These are phyloP conservation scores for Pseudozyma flocculosa DNA, from an alignment of 1,284 basidiomycete species.

Conservation along the genomic window DNA sequence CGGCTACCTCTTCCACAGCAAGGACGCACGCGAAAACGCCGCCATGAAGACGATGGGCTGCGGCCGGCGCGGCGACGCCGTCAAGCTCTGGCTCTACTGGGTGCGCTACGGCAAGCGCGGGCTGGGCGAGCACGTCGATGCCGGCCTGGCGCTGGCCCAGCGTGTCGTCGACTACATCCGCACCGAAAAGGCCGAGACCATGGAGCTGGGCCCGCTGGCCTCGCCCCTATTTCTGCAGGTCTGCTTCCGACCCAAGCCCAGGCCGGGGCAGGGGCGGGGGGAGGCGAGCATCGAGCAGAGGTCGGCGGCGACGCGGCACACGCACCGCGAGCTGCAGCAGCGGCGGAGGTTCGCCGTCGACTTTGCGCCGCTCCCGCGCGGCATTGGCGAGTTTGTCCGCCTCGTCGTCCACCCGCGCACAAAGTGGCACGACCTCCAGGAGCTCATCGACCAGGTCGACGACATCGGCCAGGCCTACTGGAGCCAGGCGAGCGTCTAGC, in stretches of 20 bases:
- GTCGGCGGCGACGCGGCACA: constrained; percentile 18
- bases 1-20: constrained; percentile 59
- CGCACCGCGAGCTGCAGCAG: constrained; percentile 21
- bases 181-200: constrained; percentile 3
- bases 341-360: constrained; percentile 45
- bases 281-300: constrained; percentile 8
- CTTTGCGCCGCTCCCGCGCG: constrained; percentile 47
- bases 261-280: not conserved
- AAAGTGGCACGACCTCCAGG: constrained; percentile 23
- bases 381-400: constrained; percentile 40
- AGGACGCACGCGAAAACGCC: constrained; percentile 27
- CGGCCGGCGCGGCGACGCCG: constrained; percentile 58
- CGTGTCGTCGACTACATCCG: constrained; percentile 32
- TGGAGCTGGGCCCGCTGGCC: constrained; percentile 46
- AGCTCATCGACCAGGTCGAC: constrained; percentile 38
- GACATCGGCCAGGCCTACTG: constrained; percentile 30
- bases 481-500: constrained; percentile 2
- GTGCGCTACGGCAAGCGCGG: constrained; percentile 55
- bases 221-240: constrained; percentile 50
- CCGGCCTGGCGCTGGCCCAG: constrained; percentile 32
- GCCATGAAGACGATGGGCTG: constrained; percentile 57
- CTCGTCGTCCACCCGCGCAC: constrained; percentile 50
- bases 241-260: constrained; percentile 43
- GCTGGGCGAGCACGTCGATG: constrained; percentile 51
- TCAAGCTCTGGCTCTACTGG: constrained; percentile 60